These are phyloP conservation scores for Colletotrichum cordylinicola DNA, from an alignment of 2,329 filamentous ascomycete species.

Conservation along the genomic window DNA sequence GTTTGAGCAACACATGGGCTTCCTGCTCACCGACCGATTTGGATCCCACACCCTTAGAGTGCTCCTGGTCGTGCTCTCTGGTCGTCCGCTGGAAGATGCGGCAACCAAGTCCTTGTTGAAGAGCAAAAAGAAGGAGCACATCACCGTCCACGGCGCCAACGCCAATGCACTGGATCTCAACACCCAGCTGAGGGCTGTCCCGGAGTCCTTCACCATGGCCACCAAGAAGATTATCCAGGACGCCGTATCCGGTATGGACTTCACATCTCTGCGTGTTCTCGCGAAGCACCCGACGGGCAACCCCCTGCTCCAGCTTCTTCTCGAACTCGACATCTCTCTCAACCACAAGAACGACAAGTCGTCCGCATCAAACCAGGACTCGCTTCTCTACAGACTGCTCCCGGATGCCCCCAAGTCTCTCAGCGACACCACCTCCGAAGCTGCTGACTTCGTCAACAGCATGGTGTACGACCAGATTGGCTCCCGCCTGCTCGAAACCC, in stretches of 20 bases:
- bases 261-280: slow-evolving; percentile 80
- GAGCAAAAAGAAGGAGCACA: slow-evolving; percentile 90
- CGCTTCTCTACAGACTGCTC: slow-evolving; percentile 78
- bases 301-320: slow-evolving; percentile 86
- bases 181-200: slow-evolving; percentile 64
- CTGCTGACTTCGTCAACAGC: slow-evolving; percentile 79
- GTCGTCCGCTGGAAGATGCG: slow-evolving; percentile 75
- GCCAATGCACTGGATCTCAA: slow-evolving; percentile 41
- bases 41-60: slow-evolving; percentile 91
- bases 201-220: slow-evolving; percentile 77
- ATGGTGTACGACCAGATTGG: slow-evolving; percentile 91
- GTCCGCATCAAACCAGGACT: slow-evolving; percentile 42
- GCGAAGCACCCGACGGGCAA: slow-evolving; percentile 91
- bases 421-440: slow-evolving; percentile 73
- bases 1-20: slow-evolving; percentile 83
- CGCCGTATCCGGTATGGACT: slow-evolving; percentile 76
- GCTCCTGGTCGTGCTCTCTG: slow-evolving; percentile 83
- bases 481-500: slow-evolving; percentile 86
- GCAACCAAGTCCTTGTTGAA: slow-evolving; percentile 78
- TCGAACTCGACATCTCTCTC: slow-evolving; percentile 83
- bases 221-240: slow-evolving; percentile 83
- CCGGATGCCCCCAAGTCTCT: slow-evolving; percentile 77
- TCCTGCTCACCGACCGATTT: slow-evolving; percentile 84
- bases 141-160: slow-evolving; percentile 65
- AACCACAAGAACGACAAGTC: slow-evolving; percentile 72